These are phyloP conservation scores for Ustulina deusta DNA, from an alignment of 2,329 filamentous ascomycete genomes.

Conservation along the genomic window DNA sequence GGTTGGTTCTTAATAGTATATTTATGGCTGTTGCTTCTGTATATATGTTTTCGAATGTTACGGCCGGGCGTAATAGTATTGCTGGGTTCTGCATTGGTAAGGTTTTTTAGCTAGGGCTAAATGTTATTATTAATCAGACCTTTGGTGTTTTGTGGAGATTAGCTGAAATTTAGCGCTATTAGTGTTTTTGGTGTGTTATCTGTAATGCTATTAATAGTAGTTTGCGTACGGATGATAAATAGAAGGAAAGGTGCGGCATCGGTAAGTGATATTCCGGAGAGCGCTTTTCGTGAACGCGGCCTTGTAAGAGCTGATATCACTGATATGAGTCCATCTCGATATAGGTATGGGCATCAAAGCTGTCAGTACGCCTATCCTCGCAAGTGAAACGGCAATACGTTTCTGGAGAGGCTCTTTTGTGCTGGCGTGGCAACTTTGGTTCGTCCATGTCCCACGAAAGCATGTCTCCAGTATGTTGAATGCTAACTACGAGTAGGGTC, in stretches of 20 bases:
- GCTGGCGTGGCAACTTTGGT: conserved; percentile 25
- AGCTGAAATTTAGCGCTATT: too few species aligned
- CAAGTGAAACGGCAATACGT: conserved; percentile 24
- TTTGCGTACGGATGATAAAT: background rate
- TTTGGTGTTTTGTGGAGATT: too few species aligned
- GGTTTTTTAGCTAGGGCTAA: too few species aligned
- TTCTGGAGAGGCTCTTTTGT: conserved; percentile 30
- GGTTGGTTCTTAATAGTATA: background rate
- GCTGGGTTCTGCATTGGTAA: too few species aligned
- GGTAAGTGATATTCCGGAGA: too few species aligned
- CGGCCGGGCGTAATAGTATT: background rate
- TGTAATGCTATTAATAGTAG: background rate
- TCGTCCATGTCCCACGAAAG: background rate
- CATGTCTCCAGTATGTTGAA: background rate
- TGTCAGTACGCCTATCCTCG: conserved; percentile 24
- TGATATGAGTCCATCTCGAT: background rate
- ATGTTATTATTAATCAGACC: too few species aligned
- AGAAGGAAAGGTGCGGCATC: background rate
- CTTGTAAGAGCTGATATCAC: background rate
- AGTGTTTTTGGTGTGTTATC: too few species aligned
- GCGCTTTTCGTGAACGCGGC: background rate
- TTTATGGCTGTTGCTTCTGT: background rate
- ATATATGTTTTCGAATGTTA: background rate
- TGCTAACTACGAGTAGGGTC: conserved; percentile 12
- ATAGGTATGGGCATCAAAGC: conserved; percentile 23